phyloP scores from a whole-genome alignment of 192 early-diverging fungal species.

The Podila clonocystis region DNA sequence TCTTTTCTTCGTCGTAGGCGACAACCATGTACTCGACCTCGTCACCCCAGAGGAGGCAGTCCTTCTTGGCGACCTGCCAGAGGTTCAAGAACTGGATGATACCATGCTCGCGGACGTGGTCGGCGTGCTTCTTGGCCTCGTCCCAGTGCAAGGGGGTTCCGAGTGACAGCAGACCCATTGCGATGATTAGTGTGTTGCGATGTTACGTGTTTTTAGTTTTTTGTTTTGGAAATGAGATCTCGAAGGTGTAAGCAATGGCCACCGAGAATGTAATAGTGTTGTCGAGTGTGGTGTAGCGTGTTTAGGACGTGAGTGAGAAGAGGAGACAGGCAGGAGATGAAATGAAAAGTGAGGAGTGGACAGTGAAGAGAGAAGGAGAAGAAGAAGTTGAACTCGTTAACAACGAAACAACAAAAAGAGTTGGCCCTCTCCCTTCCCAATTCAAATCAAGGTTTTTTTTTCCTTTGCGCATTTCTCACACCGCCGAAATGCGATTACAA shows the following conservation, averaged over 20 bases:
- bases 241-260: background rate
- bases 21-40: conserved; percentile 98
- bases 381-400: background rate
- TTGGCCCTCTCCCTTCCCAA: too few relatives aligned
- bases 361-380: conserved; percentile 2
- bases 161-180: conserved; percentile 92
- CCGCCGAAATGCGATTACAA: background rate
- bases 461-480: background rate
- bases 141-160: conserved; percentile 99
- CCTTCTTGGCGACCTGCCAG: conserved; percentile 85
- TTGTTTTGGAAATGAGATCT: background rate
- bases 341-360: background rate
- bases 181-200: background rate
- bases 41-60: conserved; percentile 94
- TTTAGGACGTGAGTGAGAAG: background rate
- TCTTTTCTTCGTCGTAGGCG: conserved; percentile 75
- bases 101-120: conserved; percentile 90
- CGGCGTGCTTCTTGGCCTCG: conserved; percentile 84
- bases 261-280: too few relatives aligned
- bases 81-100: conserved; percentile 94
- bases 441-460: background rate
- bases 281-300: background rate
- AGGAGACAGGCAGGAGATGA: conserved; percentile 1
- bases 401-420: too few relatives aligned
- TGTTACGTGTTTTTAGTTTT: background rate